Evolutionary conservation across 2,329 filamentous ascomycete genomes (phyloP).

Genomic region (Lasiodiplodia sp.): DNA sequence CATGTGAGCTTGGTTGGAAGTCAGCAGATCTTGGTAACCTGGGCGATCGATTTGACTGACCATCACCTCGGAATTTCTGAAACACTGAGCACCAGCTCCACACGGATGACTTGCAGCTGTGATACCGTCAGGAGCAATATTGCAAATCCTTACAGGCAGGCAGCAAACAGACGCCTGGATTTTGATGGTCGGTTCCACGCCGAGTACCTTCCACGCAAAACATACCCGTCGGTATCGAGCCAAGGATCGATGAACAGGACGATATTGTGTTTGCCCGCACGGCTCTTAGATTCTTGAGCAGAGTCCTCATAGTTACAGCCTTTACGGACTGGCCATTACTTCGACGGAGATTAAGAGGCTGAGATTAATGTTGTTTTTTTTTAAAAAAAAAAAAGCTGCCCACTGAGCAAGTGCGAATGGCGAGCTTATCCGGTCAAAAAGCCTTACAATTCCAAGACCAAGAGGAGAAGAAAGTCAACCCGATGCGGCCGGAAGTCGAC

Average conservation of each 20-base stretch:
- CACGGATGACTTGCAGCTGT: not conserved
- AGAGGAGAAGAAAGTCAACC: not conserved
- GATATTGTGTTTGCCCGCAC: not conserved
- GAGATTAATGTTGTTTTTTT: not conserved
- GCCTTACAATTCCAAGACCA: not conserved
- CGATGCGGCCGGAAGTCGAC: not conserved
- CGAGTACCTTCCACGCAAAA: not conserved
- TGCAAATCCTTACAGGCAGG: not conserved
- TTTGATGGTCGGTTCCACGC: not conserved
- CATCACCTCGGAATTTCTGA: not conserved
- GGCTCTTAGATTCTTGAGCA: not conserved
- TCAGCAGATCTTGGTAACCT: not conserved
- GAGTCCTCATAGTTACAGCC: not conserved
- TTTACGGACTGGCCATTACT: not conserved
- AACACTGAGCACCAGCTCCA: not conserved
- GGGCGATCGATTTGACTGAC: not conserved
- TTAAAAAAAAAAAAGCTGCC: not conserved
- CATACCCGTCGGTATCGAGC: not conserved
- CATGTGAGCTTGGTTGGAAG: slow-evolving; percentile 3
- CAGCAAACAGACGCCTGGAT: not conserved
- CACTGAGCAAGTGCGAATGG: not conserved
- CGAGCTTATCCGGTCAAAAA: not conserved
- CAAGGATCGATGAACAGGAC: not conserved
- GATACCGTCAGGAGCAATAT: not conserved
- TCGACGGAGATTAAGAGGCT: not conserved